Conservation (phyloP, 768 basidiomycete species). For the Termitomyces sp. region DNA sequence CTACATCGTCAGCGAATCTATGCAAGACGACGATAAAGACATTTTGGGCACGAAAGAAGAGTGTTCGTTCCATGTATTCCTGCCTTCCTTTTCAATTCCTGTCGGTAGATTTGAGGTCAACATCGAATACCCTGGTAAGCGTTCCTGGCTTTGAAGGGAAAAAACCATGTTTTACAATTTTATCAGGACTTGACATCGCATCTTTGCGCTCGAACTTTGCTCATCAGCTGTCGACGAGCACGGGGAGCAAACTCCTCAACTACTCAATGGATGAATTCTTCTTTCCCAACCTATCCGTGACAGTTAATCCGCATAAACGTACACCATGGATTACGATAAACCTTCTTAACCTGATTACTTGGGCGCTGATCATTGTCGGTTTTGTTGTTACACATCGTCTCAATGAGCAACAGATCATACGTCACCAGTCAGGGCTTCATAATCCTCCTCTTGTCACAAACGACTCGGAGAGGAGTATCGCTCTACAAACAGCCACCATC, state of each 20-base stretch:
- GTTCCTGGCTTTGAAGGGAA: neutral
- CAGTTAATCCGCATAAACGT: conserved; percentile 17
- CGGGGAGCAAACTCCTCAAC: conserved; percentile 46
- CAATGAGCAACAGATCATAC: conserved; percentile 17
- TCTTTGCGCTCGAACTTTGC: conserved; percentile 51
- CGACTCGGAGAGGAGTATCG: neutral
- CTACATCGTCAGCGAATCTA: conserved; percentile 49
- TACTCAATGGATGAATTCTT: conserved; percentile 55
- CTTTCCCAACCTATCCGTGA: conserved; percentile 46
- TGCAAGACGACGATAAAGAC: conserved; percentile 18
- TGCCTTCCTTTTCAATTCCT: conserved; percentile 72
- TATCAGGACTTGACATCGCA: conserved; percentile 35
- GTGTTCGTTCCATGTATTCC: conserved; percentile 37
- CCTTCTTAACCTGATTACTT: conserved; percentile 20
- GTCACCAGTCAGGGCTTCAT: neutral
- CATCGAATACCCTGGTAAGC: conserved; percentile 51
- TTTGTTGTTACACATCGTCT: conserved; percentile 21
- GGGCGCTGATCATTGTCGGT: conserved; percentile 22
- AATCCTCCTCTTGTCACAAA: neutral
- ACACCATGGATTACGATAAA: conserved; percentile 15
- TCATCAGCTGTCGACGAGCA: conserved; percentile 35
- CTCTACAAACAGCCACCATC: conserved; percentile 13
- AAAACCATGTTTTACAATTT: neutral
- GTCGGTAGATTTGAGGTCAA: conserved; percentile 61
- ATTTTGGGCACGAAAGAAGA: conserved; percentile 30